Percentiles rank a stretch among this genome's conserved stretches.
phyloP scores from a whole-genome alignment of 805 yeast species.

The Wickerhamomyces subpelliculosus region DNA sequence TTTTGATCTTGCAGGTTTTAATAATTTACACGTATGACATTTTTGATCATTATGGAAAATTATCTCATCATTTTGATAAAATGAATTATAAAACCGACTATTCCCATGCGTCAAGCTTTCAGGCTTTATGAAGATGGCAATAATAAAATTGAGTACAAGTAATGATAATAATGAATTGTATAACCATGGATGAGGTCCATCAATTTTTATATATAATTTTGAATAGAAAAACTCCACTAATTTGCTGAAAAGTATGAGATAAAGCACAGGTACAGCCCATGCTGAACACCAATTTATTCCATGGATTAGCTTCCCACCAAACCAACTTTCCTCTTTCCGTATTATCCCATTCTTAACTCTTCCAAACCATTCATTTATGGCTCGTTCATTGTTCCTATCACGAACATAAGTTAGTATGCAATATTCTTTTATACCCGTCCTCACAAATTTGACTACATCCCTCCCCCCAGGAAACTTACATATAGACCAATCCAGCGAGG shows the following conservation, averaged over 20 bases:
- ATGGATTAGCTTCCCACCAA: conserved; percentile 10
- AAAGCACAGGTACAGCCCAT: conserved; percentile 18
- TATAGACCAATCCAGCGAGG: background rate
- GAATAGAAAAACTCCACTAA: conserved; percentile 11
- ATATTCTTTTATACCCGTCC: no score
- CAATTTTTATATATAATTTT: conserved; percentile 6
- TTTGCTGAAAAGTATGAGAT: conserved; percentile 7
- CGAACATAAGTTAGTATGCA: background rate
- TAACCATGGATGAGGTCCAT: conserved; percentile 9
- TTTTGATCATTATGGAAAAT: conserved; percentile 12
- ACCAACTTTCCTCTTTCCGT: conserved; percentile 5
- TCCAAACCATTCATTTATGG: background rate
- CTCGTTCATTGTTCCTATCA: background rate
- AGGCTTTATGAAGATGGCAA: conserved; percentile 11
- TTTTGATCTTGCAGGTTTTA: conserved; percentile 66
- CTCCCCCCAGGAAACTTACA: background rate
- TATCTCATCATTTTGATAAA: conserved; percentile 11
- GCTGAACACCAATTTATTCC: background rate
- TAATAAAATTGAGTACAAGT: conserved; percentile 7
- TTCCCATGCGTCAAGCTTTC: conserved; percentile 1
- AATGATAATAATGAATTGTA: conserved; percentile 8
- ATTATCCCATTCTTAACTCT: background rate
- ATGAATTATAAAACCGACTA: background rate
- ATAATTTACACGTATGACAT: conserved; percentile 53
- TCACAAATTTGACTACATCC: no score